These are phyloP conservation scores for Arthrobotrys iridis DNA, from an alignment of 2,329 filamentous ascomycete genomes.

Conservation along the genomic window DNA sequence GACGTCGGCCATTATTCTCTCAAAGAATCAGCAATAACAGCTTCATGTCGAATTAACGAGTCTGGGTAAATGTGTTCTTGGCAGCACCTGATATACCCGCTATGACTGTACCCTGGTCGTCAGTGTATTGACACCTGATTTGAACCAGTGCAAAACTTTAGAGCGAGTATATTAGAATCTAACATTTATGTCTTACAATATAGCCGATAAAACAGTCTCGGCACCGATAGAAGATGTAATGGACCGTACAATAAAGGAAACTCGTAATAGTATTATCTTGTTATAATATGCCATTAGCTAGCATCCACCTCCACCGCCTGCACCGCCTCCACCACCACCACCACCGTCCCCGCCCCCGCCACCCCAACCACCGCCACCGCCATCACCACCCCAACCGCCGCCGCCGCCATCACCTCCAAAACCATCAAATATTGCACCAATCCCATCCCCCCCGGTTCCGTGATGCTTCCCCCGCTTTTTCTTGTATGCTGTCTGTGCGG, in stretches of 20 bases:
- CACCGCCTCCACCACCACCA: background rate
- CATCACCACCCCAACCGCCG: background rate
- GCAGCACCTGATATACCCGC: too few relatives aligned
- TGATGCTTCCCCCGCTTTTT: constrained; percentile 9
- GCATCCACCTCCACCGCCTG: background rate
- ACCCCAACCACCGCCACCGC: background rate
- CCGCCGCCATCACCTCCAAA: background rate
- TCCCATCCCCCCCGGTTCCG: background rate
- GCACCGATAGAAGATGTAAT: too few relatives aligned
- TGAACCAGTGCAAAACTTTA: too few relatives aligned
- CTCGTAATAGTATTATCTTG: background rate
- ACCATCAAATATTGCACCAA: constrained; percentile 20
- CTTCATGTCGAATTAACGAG: too few relatives aligned
- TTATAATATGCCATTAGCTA: background rate
- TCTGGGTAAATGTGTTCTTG: too few relatives aligned
- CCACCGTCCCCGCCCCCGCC: constrained; percentile 5
- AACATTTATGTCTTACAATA: too few relatives aligned
- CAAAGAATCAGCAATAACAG: too few relatives aligned
- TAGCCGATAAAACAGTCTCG: too few relatives aligned
- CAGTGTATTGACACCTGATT: too few relatives aligned
- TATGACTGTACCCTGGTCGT: too few relatives aligned
- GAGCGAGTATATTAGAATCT: too few relatives aligned
- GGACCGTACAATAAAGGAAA: background rate
- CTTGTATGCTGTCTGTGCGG: constrained; percentile 26
- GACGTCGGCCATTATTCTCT: too few relatives aligned